Base-by-base conservation (phyloP, 2,329 filamentous ascomycete genomes). In the Penicillium italicum region DNA sequence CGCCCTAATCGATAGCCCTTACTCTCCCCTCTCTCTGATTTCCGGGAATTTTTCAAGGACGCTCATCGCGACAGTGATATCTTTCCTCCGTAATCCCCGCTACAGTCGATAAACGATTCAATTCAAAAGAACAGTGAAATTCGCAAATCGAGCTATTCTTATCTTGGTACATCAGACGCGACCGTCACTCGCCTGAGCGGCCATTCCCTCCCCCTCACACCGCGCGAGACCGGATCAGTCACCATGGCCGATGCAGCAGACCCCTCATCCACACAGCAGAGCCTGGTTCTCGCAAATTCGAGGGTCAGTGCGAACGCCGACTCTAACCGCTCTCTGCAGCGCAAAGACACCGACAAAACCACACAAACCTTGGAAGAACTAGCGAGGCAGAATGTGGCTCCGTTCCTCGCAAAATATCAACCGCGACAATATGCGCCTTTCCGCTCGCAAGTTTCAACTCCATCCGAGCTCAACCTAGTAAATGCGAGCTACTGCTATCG, bases 401-500 rank as follows among this genome's bases (percentile, higher is more conserved):
- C 93, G 1, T 97, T 96, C 71, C 84, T 97, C 51, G 86, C 89
- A 63, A 89, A 91, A 71, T 92, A 97, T 69, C 96, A 97, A 47
- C 93, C 93, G 3, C 85, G 85, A 59, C 83, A 94, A 67, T 97
- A 97, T 75, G 90, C 91, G 33, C 90, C 90, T 16, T 78, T 91
- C 53, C 87, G 88, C 12, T 67, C 68, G 14, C 61, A 65, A 42
- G 55, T 63, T 22, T 60, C 61, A 10, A 55, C 62, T 30, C 51
- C 62, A 14, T 56, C 61, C 34, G 66, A 83, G 85, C 59, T 82
- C 81, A 65, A 58, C 14, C 59, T 52, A 16, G 63, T 62, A 34
- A 96, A 92, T 72, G 95, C 91, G 65, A 94, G 90, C 72, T 97
- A 89, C 77, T 99, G 94, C 77, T 99, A 99, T 74, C 87, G 94